These are phyloP conservation scores for Triangularia verruculosa DNA, from an alignment of 2,329 filamentous ascomycete genomes.

Conservation along the genomic window DNA sequence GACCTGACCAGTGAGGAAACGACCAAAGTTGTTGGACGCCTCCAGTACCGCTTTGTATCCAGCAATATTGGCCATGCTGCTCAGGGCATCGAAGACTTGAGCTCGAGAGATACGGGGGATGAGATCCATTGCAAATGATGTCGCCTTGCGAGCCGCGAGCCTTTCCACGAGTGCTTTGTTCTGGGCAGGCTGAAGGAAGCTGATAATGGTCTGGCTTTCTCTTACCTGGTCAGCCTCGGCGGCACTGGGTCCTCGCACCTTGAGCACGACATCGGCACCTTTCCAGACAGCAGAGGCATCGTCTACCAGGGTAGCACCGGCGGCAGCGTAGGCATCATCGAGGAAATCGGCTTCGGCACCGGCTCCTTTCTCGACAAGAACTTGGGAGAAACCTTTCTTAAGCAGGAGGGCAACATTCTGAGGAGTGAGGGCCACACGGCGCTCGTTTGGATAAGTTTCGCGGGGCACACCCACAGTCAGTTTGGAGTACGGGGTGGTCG, in stretches of 20 bases:
- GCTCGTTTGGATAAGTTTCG: slow-evolving; percentile 75
- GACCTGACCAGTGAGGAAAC: slow-evolving; percentile 84
- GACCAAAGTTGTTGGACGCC: slow-evolving; percentile 83
- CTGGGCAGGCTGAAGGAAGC: slow-evolving; percentile 78
- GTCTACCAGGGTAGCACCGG: slow-evolving; percentile 75
- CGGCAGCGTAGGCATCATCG: slow-evolving; percentile 72
- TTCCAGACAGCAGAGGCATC: slow-evolving; percentile 66
- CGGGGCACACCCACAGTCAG: slow-evolving; percentile 76
- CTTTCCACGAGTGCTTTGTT: slow-evolving; percentile 73
- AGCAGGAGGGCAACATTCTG: slow-evolving; percentile 77
- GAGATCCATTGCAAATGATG: slow-evolving; percentile 88
- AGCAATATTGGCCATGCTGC: slow-evolving; percentile 92
- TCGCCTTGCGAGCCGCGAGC: slow-evolving; percentile 67
- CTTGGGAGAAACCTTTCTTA: slow-evolving; percentile 78
- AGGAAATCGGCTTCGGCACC: slow-evolving; percentile 73
- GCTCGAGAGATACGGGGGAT: slow-evolving; percentile 86
- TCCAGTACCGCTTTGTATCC: slow-evolving; percentile 91
- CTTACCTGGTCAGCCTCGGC: slow-evolving; percentile 68
- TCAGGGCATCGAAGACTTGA: slow-evolving; percentile 83
- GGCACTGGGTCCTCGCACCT: slow-evolving; percentile 72
- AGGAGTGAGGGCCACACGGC: slow-evolving; percentile 80
- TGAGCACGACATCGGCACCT: slow-evolving; percentile 74
- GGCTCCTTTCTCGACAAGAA: slow-evolving; percentile 79
- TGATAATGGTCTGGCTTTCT: slow-evolving; percentile 71
- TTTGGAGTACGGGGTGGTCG: slow-evolving; percentile 62